Base-by-base conservation (phyloP, 257 asterid genomes). In the Solanum medicagineum region DNA sequence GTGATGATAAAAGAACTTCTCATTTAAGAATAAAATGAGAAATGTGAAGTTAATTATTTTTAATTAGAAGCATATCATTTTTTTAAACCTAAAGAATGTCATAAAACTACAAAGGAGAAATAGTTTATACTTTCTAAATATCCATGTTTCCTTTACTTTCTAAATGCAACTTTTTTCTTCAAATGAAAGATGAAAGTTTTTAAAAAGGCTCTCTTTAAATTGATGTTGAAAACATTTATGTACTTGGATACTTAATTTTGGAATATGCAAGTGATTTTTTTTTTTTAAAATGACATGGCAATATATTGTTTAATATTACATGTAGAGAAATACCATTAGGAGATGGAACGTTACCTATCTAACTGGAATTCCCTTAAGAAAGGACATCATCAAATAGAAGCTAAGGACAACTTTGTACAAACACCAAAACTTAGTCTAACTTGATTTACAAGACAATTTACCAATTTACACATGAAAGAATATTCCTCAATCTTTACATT, bases 401-500 rank as follows among this genome's bases (percentile, higher is more conserved):
- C 84, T 86, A 88, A 84, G 88, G 87, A 88, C 91, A 90, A 71
- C 93, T 90, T 92, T 89, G 88, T 86, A 86, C 92, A 88, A 91
- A 85, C 81, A 84, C 87, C 86, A 49, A 74, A 87, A 82, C 90
- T 56, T 81, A 83, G 74, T 44, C 42, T 91, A 87, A 95, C 99
- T 95, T 97, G 92, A 92, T 91, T 87, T 92, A 87, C 97, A 97
- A 92, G 93, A 84, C 87, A 97, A 94, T 92, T 94, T 86, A 93
- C 49, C 65, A 79, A 79, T 53, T 53, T 79, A 24, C 84, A 63
- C 77, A 82, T 75, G 69, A 24, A 87, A 87, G 93, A 91, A 94
- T 92, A 92, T 92, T 93, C 90, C 87, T 66, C 20, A 42, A 55
- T 42, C 59, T 65, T 22, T 22, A 22, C 81, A 74, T 47, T 60